Percentiles rank a stretch among this genome's conserved stretches.
These are phyloP conservation scores for Canavalia gladiata DNA, from an alignment of 306 rosid genomes.

Conservation along the genomic window DNA sequence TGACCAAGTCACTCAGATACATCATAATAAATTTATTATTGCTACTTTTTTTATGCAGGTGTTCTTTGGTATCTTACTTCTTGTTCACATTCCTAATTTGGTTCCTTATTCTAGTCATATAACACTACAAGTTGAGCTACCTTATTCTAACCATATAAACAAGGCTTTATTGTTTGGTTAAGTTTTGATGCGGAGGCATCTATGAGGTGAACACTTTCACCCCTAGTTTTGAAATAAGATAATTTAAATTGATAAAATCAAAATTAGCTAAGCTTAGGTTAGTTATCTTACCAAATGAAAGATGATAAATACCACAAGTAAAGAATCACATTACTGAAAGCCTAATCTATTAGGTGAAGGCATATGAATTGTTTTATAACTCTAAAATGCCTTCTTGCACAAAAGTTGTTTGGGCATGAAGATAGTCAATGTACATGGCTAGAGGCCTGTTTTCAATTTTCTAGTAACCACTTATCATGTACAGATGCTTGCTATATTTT, in stretches of 20 bases:
- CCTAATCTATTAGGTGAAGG: constrained; percentile 8
- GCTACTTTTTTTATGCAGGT: constrained; percentile 60
- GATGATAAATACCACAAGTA: constrained; percentile 7
- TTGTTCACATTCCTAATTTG: constrained; percentile 74
- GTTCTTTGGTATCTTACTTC: constrained; percentile 73
- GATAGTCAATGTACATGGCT: background rate
- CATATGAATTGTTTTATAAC: background rate
- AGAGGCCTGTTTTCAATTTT: background rate
- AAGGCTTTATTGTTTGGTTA: constrained; percentile 49
- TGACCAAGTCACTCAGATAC: constrained; percentile 2
- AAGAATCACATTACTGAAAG: constrained; percentile 1
- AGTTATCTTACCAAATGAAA: background rate
- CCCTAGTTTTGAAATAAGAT: background rate
- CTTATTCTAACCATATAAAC: constrained; percentile 61
- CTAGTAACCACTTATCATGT: background rate
- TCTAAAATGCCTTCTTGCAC: background rate
- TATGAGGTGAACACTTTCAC: constrained; percentile 65
- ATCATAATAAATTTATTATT: constrained; percentile 7
- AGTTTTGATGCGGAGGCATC: constrained; percentile 91
- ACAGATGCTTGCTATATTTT: background rate
- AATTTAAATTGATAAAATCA: background rate
- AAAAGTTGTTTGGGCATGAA: background rate
- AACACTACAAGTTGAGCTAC: constrained; percentile 55
- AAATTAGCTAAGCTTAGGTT: background rate
- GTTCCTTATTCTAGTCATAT: constrained; percentile 72